Percentiles rank a stretch among this genome's conserved stretches.
These are phyloP conservation scores for Salix suchowensis DNA, from an alignment of 345 rosid genomes.

Conservation along the genomic window DNA sequence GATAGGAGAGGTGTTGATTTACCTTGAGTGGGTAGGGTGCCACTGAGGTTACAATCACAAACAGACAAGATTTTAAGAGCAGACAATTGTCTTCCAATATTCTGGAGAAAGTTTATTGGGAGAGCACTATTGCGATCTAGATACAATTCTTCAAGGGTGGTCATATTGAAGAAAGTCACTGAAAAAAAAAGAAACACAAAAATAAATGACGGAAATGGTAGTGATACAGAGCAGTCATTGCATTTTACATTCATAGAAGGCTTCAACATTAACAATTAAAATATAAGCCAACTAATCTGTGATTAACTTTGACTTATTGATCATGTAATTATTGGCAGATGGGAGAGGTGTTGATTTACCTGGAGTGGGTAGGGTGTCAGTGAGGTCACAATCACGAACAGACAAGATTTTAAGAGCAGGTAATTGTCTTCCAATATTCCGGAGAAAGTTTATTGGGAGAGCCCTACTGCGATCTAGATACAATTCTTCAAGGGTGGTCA, in stretches of 20 bases:
- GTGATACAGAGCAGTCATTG: too few species aligned
- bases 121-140: accelerated
- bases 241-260: too few species aligned
- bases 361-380: too few species aligned
- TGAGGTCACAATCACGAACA: too few species aligned
- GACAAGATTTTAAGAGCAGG: too few species aligned
- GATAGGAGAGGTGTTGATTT: not conserved
- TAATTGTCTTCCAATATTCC: too few species aligned
- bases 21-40: not conserved
- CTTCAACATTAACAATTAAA: accelerated
- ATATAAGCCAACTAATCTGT: not conserved
- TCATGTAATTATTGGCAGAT: too few species aligned
- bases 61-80: not conserved
- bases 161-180: not conserved
- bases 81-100: not conserved
- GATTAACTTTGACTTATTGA: not conserved
- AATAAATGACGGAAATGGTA: too few species aligned
- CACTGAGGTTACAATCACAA: not conserved
- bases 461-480: accelerated
- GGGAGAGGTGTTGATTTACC: too few species aligned
- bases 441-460: too few species aligned
- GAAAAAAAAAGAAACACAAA: not conserved
- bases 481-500: not conserved
- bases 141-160: not conserved
- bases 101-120: not conserved